Conservation (phyloP, 257 asterid species). For the Forsythia suspensa region DNA sequence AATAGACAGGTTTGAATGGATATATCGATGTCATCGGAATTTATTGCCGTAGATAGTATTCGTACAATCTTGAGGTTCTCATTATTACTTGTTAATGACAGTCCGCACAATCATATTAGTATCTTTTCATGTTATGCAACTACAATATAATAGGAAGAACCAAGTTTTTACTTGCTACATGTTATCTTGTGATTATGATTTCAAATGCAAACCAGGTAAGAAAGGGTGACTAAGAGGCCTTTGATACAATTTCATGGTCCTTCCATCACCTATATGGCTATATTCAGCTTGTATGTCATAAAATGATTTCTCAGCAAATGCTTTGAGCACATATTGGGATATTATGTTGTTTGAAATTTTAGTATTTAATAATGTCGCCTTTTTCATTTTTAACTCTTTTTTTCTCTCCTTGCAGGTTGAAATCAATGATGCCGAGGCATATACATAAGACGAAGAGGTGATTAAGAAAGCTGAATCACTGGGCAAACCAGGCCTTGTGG, state of each 20-base stretch:
- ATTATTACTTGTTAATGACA: neutral
- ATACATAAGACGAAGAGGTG: conserved; percentile 92
- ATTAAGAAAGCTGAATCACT: conserved; percentile 87
- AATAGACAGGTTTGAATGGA: neutral
- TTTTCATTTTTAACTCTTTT: neutral
- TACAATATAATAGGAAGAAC: neutral
- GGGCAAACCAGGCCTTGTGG: conserved; percentile 80
- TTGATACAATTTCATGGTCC: conserved; percentile 39
- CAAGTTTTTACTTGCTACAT: neutral
- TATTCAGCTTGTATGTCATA: neutral
- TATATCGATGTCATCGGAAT: neutral
- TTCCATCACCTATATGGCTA: neutral
- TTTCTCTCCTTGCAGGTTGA: conserved; percentile 43
- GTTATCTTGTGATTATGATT: neutral
- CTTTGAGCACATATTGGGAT: neutral
- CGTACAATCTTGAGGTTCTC: neutral
- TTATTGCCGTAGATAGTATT: neutral
- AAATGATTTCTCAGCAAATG: conserved; percentile 5
- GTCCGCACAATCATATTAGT: neutral
- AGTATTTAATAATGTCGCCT: neutral
- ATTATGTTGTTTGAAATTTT: conserved; percentile 4
- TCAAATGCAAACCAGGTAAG: conserved; percentile 25
- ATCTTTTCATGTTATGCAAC: neutral
- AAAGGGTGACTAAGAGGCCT: conserved; percentile 81
- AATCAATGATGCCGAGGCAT: conserved; percentile 82